Evolutionary conservation across 495 filamentous ascomycete genomes (phyloP).

Genomic region (Hyphodiscus hymeniophilus): DNA sequence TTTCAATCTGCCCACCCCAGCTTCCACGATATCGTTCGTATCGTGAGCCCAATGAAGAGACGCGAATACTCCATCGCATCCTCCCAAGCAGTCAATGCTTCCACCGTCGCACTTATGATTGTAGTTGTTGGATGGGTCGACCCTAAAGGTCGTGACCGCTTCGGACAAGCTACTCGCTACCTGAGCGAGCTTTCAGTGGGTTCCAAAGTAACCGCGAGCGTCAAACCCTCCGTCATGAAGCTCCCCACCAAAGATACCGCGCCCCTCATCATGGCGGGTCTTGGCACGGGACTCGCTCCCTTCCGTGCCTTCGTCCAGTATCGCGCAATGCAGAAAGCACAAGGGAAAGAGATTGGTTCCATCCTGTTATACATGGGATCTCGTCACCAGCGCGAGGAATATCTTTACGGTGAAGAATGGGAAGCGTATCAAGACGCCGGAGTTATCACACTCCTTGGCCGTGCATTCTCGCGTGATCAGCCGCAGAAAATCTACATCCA

Average conservation of each 20-base stretch:
- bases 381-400: slow-evolving; percentile 95
- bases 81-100: slow-evolving; percentile 84
- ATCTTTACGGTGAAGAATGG: slow-evolving; percentile 99
- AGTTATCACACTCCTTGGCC: slow-evolving; percentile 86
- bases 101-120: slow-evolving; percentile 85
- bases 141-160: slow-evolving; percentile 76
- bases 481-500: slow-evolving; percentile 99
- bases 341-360: slow-evolving; percentile 88
- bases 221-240: slow-evolving; percentile 97
- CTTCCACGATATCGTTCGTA: slow-evolving; percentile 85
- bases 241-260: slow-evolving; percentile 75
- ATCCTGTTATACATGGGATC: slow-evolving; percentile 96
- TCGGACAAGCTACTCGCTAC: slow-evolving; percentile 87
- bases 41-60: slow-evolving; percentile 87
- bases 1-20: slow-evolving; percentile 81
- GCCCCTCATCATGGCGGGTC: slow-evolving; percentile 96
- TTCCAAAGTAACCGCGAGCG: slow-evolving; percentile 72
- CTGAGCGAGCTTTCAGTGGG: slow-evolving; percentile 67
- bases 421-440: slow-evolving; percentile 95
- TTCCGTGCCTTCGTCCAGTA: slow-evolving; percentile 98
- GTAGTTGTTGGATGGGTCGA: slow-evolving; percentile 96
- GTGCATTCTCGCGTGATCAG: slow-evolving; percentile 95
- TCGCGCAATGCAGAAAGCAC: slow-evolving; percentile 90
- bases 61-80: slow-evolving; percentile 98
- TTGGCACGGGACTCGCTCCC: slow-evolving; percentile 94